These are phyloP conservation scores for Naegleria gruberi DNA, from an alignment of 208 protist genomes.

Conservation along the genomic window DNA sequence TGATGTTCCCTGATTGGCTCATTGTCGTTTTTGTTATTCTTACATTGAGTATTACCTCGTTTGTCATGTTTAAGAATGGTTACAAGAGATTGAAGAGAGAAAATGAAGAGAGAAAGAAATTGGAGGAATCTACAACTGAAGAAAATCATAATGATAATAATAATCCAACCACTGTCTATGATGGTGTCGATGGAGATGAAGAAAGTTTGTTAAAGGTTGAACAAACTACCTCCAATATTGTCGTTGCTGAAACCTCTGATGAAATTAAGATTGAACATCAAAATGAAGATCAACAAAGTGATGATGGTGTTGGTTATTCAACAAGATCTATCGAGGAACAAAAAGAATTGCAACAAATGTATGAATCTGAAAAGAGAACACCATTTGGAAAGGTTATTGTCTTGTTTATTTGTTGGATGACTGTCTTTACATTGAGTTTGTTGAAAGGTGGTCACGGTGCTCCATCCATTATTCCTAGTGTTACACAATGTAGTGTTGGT, in stretches of 20 bases:
- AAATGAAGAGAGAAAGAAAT: neutral
- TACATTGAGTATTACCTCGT: neutral
- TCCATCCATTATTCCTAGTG: neutral
- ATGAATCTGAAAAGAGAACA: neutral
- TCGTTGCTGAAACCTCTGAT: no score
- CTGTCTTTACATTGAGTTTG: neutral
- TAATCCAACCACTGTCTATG: neutral
- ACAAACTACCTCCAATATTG: neutral
- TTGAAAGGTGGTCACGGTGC: constrained; percentile 18
- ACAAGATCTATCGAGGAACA: neutral
- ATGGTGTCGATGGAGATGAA: neutral
- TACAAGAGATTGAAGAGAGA: neutral
- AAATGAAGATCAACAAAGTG: neutral
- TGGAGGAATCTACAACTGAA: neutral
- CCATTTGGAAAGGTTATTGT: neutral
- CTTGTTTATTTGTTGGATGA: neutral
- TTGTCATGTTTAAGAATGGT: neutral
- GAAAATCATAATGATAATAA: neutral
- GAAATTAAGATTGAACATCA: neutral
- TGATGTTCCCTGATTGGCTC: constrained; percentile 22
- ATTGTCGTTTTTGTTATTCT: constrained; percentile 1
- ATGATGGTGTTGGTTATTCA: neutral
- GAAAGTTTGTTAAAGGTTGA: neutral
- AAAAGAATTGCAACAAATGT: neutral
- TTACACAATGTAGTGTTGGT: neutral